phyloP scores from a whole-genome alignment of 495 filamentous ascomycete genomes.

The Talaromyces borbonicus region DNA sequence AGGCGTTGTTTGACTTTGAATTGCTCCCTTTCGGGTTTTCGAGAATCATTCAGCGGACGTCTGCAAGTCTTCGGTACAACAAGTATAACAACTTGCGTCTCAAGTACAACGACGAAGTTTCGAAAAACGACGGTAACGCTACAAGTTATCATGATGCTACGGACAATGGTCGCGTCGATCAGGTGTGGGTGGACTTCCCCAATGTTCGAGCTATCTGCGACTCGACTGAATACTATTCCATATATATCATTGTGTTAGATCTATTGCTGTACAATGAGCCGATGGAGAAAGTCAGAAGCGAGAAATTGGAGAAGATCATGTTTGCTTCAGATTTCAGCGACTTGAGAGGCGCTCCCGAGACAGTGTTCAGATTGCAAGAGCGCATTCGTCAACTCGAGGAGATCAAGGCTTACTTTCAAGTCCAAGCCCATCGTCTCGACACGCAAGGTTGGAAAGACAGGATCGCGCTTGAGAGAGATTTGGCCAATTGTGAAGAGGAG shows the following conservation, averaged over 20 bases:
- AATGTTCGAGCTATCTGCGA: conserved; percentile 87
- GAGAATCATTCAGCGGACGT: conserved; percentile 88
- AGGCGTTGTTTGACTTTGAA: conserved; percentile 95
- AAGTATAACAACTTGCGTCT: conserved; percentile 96
- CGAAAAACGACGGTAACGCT: conserved; percentile 41
- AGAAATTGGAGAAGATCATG: conserved; percentile 96
- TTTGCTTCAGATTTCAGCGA: conserved; percentile 99
- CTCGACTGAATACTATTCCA: conserved; percentile 89
- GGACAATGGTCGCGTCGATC: conserved; percentile 83
- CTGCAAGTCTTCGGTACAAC: conserved; percentile 86
- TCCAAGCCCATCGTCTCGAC: conserved; percentile 81
- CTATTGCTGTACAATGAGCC: conserved; percentile 92
- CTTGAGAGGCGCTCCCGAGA: conserved; percentile 82
- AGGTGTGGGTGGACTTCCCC: conserved; percentile 94
- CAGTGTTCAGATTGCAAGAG: conserved; percentile 84
- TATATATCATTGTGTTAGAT: conserved; percentile 95
- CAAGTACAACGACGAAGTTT: conserved; percentile 95
- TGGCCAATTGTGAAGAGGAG: conserved; percentile 87
- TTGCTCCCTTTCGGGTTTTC: conserved; percentile 90
- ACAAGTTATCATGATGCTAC: conserved; percentile 26
- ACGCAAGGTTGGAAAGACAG: conserved; percentile 86
- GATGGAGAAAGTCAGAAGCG: conserved; percentile 86
- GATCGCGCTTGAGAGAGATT: conserved; percentile 73
- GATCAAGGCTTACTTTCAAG: conserved; percentile 92
- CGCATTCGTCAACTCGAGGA: conserved; percentile 91